Percentiles rank a stretch among this genome's conserved stretches.
Conservation (phyloP, 2,329 filamentous ascomycete genomes). For the Emmonsiellopsis sp. region DNA sequence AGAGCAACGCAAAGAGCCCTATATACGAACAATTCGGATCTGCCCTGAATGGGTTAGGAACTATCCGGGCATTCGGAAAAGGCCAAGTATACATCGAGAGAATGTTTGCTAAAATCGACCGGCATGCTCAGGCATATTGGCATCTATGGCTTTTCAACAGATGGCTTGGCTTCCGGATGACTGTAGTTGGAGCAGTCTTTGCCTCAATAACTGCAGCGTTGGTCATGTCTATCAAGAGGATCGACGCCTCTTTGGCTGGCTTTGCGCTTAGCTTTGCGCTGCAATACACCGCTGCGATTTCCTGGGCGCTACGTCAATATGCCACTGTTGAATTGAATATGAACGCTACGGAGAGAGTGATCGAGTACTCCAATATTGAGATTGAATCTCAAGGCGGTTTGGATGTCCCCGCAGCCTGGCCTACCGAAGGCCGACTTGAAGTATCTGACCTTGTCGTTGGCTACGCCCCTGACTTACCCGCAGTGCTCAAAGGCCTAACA, state of each 20-base stretch:
- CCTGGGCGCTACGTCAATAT: constrained; percentile 60
- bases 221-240: constrained; percentile 51
- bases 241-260: constrained; percentile 63
- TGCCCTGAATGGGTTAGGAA: constrained; percentile 61
- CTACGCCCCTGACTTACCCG: constrained; percentile 62
- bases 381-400: constrained; percentile 57
- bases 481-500: constrained; percentile 60
- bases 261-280: constrained; percentile 68
- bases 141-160: constrained; percentile 65
- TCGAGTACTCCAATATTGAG: constrained; percentile 63
- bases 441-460: constrained; percentile 62
- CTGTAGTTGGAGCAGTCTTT: constrained; percentile 60
- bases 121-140: constrained; percentile 56
- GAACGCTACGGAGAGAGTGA: constrained; percentile 67
- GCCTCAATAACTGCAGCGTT: constrained; percentile 55
- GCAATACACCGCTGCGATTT: constrained; percentile 56
- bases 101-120: constrained; percentile 63
- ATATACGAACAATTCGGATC: constrained; percentile 74
- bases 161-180: constrained; percentile 69
- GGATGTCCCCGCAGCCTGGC: constrained; percentile 63
- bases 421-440: constrained; percentile 62
- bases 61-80: constrained; percentile 69
- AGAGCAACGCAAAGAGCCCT: constrained; percentile 67
- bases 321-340: constrained; percentile 66
- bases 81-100: constrained; percentile 55